Evolutionary conservation across 257 asterid species (phyloP).

Genomic region (Henckelia pumila): DNA sequence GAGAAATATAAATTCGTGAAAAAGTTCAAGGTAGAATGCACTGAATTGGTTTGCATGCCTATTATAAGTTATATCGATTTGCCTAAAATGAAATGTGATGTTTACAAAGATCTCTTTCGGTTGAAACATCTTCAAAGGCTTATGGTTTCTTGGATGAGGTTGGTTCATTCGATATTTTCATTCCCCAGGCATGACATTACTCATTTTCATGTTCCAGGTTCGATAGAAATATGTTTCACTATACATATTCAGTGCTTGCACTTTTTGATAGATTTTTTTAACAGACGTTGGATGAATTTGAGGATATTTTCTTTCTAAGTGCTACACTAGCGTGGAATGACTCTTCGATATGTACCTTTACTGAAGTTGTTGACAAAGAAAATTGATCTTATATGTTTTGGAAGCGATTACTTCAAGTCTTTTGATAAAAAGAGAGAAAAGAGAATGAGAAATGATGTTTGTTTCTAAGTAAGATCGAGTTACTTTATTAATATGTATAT

Average conservation of each 20-base stretch:
- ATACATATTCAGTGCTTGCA: constrained; percentile 1
- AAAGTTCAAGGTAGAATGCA: too few relatives aligned
- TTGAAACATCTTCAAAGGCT: constrained; percentile 62
- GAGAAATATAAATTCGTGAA: too few relatives aligned
- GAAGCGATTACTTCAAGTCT: too few relatives aligned
- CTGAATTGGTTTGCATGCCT: constrained; percentile 12
- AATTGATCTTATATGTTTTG: too few relatives aligned
- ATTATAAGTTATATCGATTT: constrained; percentile 1
- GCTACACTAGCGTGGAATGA: constrained; percentile 90
- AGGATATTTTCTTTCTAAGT: constrained; percentile 52
- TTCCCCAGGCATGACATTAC: constrained; percentile 65
- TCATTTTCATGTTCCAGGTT: constrained; percentile 18
- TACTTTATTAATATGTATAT: too few relatives aligned
- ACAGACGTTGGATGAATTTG: constrained; percentile 76
- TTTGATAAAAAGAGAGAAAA: too few relatives aligned
- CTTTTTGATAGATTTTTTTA: too few relatives aligned
- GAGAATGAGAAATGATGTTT: too few relatives aligned
- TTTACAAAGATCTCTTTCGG: constrained; percentile 52
- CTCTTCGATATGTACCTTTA: constrained; percentile 48
- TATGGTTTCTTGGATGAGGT: constrained; percentile 72
- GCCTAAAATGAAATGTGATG: constrained; percentile 18
- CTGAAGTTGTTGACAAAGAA: constrained; percentile 53
- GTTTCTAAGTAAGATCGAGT: too few relatives aligned
- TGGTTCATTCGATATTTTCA: constrained; percentile 65
- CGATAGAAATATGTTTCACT: too few relatives aligned